phyloP scores from a whole-genome alignment of 108 stramenopile genomes.

The Cyclotella baltica region DNA sequence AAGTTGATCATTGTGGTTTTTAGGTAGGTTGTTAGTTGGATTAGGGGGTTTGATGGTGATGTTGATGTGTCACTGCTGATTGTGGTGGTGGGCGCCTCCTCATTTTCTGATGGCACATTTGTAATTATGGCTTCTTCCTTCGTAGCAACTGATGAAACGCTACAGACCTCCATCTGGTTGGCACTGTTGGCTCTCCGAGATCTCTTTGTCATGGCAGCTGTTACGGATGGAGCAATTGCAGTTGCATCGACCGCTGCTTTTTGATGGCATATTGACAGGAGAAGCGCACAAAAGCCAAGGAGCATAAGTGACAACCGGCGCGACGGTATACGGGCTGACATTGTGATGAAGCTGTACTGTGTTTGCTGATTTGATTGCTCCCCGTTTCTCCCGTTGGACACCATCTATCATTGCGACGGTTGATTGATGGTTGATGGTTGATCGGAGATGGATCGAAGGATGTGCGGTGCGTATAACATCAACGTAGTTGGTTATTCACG shows the following conservation, averaged over 20 bases:
- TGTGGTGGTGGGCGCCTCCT: not conserved
- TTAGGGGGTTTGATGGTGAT: slow-evolving; percentile 54
- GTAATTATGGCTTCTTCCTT: too few species aligned
- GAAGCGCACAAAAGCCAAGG: not conserved
- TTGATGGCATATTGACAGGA: slow-evolving; percentile 4
- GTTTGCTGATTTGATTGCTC: too few species aligned
- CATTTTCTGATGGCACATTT: too few species aligned
- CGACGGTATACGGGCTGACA: not conserved
- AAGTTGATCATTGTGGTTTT: slow-evolving; percentile 75
- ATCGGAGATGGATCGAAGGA: too few species aligned
- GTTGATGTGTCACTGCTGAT: not conserved
- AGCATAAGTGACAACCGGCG: not conserved
- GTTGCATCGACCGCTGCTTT: slow-evolving; percentile 3
- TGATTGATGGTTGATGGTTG: too few species aligned
- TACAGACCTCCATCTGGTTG: not conserved
- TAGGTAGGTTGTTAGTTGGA: slow-evolving; percentile 65
- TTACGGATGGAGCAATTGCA: slow-evolving; percentile 14
- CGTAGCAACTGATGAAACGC: not conserved
- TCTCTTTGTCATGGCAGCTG: slow-evolving; percentile 8
- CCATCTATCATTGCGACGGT: too few species aligned
- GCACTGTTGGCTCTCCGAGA: not conserved
- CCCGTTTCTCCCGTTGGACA: too few species aligned
- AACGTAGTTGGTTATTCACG: too few species aligned
- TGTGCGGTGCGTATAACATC: too few species aligned
- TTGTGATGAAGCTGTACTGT: not conserved